Evolutionary conservation across 352 stramenopile species (phyloP).

Genomic region (Phytopythium chamaehyphon): DNA sequence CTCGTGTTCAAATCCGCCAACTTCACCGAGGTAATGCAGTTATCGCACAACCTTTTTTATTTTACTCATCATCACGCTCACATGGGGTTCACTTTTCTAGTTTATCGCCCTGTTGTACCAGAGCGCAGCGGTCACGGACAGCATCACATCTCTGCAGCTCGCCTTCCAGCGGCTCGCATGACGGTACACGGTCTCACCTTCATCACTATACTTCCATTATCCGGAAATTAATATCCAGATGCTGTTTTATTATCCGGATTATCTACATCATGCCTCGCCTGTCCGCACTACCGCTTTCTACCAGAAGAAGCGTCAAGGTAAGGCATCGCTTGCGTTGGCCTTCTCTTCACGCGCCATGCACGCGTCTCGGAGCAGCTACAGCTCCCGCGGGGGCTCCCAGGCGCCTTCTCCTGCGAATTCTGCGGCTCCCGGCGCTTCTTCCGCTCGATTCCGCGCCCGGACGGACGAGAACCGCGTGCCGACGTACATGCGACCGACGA

Average conservation of each 20-base stretch:
- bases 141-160: constrained; percentile 37
- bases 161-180: constrained; percentile 33
- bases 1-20: constrained; percentile 46
- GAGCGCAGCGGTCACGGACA: constrained; percentile 23
- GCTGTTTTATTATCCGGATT: neutral
- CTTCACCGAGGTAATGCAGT: constrained; percentile 46
- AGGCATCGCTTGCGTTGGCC: neutral
- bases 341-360: neutral
- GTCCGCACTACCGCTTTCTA: neutral
- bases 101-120: constrained; percentile 55
- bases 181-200: neutral
- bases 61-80: too few relatives aligned
- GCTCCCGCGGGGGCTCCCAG: constrained; percentile 2
- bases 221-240: neutral
- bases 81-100: constrained; percentile 17
- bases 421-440: neutral
- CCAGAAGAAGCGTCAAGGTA: too few relatives aligned
- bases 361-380: constrained; percentile 4
- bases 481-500: constrained; percentile 16
- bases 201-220: neutral
- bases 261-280: neutral
- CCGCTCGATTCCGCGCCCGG: neutral
- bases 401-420: neutral
- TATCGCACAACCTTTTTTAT: too few relatives aligned
- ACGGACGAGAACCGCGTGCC: constrained; percentile 32